phyloP scores from a whole-genome alignment of 257 asterid species.

The Solanum microdontum region DNA sequence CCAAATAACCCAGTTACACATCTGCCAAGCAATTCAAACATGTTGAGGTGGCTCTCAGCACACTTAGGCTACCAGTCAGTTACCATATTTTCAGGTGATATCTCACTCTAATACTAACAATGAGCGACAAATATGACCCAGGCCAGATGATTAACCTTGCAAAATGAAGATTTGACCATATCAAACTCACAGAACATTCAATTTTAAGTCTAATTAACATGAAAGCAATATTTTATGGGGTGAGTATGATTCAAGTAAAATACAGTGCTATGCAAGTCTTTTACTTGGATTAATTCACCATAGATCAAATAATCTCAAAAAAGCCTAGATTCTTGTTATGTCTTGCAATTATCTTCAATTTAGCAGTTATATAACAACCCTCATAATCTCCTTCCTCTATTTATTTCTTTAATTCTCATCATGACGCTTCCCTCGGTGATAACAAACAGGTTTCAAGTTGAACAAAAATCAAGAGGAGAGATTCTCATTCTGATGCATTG shows the following conservation, averaged over 20 bases:
- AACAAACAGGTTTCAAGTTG: neutral
- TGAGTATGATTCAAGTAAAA: neutral
- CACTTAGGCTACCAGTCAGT: neutral
- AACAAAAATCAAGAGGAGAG: neutral
- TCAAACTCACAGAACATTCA: neutral
- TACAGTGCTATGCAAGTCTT: neutral
- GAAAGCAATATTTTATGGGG: neutral
- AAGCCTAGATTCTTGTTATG: neutral
- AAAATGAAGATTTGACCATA: neutral
- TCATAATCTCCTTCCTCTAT: neutral
- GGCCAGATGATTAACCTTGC: neutral
- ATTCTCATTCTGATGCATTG: neutral
- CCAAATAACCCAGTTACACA: too few species aligned
- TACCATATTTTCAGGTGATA: neutral
- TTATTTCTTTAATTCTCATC: neutral
- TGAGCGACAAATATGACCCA: neutral
- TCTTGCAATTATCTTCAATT: neutral
- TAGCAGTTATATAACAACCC: neutral
- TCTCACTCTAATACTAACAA: neutral
- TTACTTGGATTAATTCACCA: neutral
- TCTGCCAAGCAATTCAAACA: too few species aligned
- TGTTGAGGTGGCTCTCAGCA: neutral
- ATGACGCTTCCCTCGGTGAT: neutral
- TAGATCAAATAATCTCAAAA: neutral
- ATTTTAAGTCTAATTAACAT: neutral